These are phyloP conservation scores for Seiridium unicorne DNA, from an alignment of 2,329 filamentous ascomycete genomes.

Conservation along the genomic window DNA sequence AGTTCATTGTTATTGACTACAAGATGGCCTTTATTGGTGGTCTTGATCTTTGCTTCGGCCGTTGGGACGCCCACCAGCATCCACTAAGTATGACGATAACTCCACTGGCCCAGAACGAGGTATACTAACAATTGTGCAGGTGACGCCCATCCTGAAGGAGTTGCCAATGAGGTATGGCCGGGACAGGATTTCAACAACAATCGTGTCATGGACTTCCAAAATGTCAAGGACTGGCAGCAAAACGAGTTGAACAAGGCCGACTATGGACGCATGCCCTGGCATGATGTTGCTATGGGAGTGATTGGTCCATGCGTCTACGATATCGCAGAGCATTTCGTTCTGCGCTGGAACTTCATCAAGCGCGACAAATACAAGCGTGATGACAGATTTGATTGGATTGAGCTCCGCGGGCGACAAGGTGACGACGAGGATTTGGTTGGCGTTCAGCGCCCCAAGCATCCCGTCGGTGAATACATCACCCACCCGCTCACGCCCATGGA, in stretches of 20 bases:
- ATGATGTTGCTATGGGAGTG: conserved; percentile 91
- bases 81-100: conserved; percentile 53
- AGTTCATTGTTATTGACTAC: conserved; percentile 95
- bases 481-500: conserved; percentile 74
- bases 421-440: conserved; percentile 82
- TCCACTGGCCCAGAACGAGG: no score
- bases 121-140: background rate
- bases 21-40: conserved; percentile 89
- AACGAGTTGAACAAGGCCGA: conserved; percentile 92
- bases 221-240: conserved; percentile 85
- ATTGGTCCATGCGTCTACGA: conserved; percentile 88
- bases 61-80: conserved; percentile 89
- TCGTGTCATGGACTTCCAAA: conserved; percentile 91
- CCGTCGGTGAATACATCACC: conserved; percentile 81
- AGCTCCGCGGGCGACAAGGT: conserved; percentile 71
- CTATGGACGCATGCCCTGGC: conserved; percentile 96
- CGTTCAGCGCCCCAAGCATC: conserved; percentile 85
- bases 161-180: conserved; percentile 83
- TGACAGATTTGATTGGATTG: conserved; percentile 78
- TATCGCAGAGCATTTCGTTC: conserved; percentile 90
- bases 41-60: conserved; percentile 90
- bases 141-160: conserved; percentile 82
- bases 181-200: conserved; percentile 99
- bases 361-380: conserved; percentile 97
- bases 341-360: conserved; percentile 96